Conservation (phyloP, 1,284 basidiomycete species). For the Austroboletus olivaceoglutinosus region DNA sequence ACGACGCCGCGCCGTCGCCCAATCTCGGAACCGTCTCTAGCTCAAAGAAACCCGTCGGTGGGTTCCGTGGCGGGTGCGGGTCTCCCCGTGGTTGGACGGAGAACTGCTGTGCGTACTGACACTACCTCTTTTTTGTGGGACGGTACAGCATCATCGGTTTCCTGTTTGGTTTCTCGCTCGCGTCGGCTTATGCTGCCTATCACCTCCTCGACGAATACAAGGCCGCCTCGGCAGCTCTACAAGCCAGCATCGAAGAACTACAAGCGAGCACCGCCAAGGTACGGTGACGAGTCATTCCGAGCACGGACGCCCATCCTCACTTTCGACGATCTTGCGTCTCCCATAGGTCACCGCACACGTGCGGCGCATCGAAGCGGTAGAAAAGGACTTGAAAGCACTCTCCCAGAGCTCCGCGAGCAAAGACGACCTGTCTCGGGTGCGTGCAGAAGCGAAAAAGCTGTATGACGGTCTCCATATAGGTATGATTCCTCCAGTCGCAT, state of each 20-base stretch:
- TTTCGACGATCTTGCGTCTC: background rate
- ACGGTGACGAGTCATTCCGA: background rate
- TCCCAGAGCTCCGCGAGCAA: slow-evolving; percentile 66
- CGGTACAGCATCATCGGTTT: slow-evolving; percentile 82
- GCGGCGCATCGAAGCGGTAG: slow-evolving; percentile 80
- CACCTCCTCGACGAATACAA: slow-evolving; percentile 90
- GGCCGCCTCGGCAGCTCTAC: slow-evolving; percentile 76
- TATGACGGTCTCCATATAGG: slow-evolving; percentile 79
- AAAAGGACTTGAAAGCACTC: slow-evolving; percentile 82
- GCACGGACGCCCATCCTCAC: background rate
- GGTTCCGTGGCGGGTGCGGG: slow-evolving; percentile 79
- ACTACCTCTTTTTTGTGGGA: background rate
- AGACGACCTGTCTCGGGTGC: slow-evolving; percentile 72
- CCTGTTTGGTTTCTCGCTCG: slow-evolving; percentile 83
- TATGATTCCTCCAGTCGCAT: slow-evolving; percentile 33
- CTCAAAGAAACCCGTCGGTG: slow-evolving; percentile 79
- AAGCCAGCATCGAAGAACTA: slow-evolving; percentile 85
- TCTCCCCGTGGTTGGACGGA: background rate
- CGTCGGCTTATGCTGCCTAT: slow-evolving; percentile 82
- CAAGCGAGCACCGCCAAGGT: slow-evolving; percentile 81
- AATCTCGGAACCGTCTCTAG: slow-evolving; percentile 56
- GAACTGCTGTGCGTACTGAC: slow-evolving; percentile 7
- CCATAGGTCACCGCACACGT: slow-evolving; percentile 80
- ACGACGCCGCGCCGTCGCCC: slow-evolving; percentile 45
- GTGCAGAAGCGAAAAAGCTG: slow-evolving; percentile 82